These are phyloP conservation scores for Erythrobasidium hasegawianum DNA, from an alignment of 1,284 basidiomycete species.

Conservation along the genomic window DNA sequence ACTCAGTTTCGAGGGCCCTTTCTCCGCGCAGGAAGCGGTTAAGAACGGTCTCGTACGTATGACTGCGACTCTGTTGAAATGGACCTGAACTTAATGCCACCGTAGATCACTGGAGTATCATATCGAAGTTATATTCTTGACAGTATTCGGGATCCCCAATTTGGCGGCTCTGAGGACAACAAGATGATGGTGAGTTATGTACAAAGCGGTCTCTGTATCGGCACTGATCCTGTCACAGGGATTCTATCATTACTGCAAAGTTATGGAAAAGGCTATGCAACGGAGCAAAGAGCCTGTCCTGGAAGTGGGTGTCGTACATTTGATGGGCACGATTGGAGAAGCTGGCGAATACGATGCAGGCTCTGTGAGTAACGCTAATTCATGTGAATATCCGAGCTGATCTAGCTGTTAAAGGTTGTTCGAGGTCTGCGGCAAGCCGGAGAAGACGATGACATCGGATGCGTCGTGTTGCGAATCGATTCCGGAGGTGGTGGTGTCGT, in stretches of 20 bases:
- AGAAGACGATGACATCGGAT: conserved; percentile 49
- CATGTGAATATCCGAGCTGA: background rate
- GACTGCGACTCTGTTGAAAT: background rate
- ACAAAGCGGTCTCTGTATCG: background rate
- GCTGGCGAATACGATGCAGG: conserved; percentile 29
- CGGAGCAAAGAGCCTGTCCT: conserved; percentile 45
- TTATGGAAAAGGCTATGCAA: conserved; percentile 42
- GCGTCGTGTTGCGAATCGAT: conserved; percentile 51
- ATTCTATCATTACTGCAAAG: conserved; percentile 46
- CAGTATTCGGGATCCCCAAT: conserved; percentile 41
- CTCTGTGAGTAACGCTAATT: conserved; percentile 6
- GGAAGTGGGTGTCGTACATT: conserved; percentile 51
- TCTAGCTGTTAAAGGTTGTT: conserved; percentile 43
- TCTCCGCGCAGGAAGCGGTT: conserved; percentile 47
- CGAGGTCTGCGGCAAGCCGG: conserved; percentile 51
- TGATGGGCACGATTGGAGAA: conserved; percentile 49
- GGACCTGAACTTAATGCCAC: background rate
- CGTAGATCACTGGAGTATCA: conserved; percentile 46
- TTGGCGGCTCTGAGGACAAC: conserved; percentile 36
- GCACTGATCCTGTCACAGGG: conserved; percentile 29
- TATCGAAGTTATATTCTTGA: conserved; percentile 49
- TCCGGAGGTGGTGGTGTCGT: conserved; percentile 52
- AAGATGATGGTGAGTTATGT: conserved; percentile 18
- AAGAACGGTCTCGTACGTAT: conserved; percentile 44
- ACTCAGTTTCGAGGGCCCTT: conserved; percentile 49